Evolutionary conservation across 352 stramenopile genomes (phyloP).

Genomic region (Globisporangium polare): DNA sequence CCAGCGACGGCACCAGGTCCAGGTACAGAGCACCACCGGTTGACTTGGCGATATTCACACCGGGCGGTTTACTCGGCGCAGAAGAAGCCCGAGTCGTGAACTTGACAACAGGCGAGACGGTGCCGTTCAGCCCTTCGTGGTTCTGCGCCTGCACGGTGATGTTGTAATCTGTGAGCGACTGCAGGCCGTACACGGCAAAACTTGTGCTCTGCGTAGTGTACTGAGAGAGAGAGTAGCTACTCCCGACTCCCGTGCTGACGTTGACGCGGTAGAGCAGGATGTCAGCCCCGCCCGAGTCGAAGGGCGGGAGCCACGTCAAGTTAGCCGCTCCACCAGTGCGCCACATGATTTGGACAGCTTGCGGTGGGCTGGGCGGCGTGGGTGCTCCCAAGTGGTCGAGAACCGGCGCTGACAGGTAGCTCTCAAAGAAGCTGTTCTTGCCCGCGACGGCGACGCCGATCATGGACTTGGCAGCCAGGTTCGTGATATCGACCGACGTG

Average conservation of each 20-base stretch:
- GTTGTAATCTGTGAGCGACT: slow-evolving; percentile 27
- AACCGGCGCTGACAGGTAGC: slow-evolving; percentile 15
- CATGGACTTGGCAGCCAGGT: slow-evolving; percentile 23
- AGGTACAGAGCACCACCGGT: slow-evolving; percentile 49
- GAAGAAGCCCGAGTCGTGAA: slow-evolving; percentile 33
- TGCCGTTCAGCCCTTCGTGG: slow-evolving; percentile 25
- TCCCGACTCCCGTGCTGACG: slow-evolving; percentile 5
- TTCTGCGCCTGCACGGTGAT: slow-evolving; percentile 34
- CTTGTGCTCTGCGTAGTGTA: slow-evolving; percentile 10
- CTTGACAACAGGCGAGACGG: slow-evolving; percentile 6
- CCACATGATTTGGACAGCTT: slow-evolving; percentile 19
- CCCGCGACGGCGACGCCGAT: slow-evolving; percentile 33
- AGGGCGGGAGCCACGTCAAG: slow-evolving; percentile 37
- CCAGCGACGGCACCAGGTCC: slow-evolving; percentile 25
- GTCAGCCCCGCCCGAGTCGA: slow-evolving; percentile 35
- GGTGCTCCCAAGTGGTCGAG: slow-evolving; percentile 21
- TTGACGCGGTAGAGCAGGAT: slow-evolving; percentile 32
- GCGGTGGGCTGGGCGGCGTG: slow-evolving; percentile 26
- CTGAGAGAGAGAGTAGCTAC: neutral
- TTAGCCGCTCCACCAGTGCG: slow-evolving; percentile 37
- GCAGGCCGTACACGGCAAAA: slow-evolving; percentile 25
- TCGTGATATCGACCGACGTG: slow-evolving; percentile 17
- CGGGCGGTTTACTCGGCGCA: slow-evolving; percentile 30
- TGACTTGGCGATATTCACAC: slow-evolving; percentile 15
- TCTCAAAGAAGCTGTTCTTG: slow-evolving; percentile 19